Evolutionary conservation across 257 asterid species (phyloP), one percentile per base, ranked within the genome.

Genomic region (Jasminum sambac): DNA sequence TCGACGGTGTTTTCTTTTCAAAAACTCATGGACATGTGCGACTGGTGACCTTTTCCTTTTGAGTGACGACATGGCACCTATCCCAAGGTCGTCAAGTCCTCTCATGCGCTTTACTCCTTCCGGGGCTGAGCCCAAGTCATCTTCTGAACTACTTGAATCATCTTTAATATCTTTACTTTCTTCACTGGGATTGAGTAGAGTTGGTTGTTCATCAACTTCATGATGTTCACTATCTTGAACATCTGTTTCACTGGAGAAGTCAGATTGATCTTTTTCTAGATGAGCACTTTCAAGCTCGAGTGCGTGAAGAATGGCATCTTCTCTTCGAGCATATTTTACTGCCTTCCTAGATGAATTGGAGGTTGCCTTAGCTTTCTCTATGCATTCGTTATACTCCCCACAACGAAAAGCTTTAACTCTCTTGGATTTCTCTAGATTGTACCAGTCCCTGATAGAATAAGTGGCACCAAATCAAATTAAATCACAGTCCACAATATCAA

Each of bases 391-490:
- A 79, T 88, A 92, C 74, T 92, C 96, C 37, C 93, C 96, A 78
- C 97, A 90, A 5, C 96, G 96, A 73, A 92, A 92, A 69, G 95
- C 88, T 78, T 88, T 92, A 74, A 92, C 94, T 61, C 96, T 83
- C 79, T 81, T 92, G 25, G 98, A 87, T 76, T 84, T 92, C 81
- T 92, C 98, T 64, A 90, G 85, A 81, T 92, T 88, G 69, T 90
- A 88, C 98, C 98, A 92, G 76, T 90, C 98, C 91, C 98, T 92
- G 84, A 57, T 76, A 78, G 64, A 74, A 39, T 6, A 7, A 70
- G 66, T 8, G 24, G 17, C 72, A 71, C 24, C 6, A 71, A 62
- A 7, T 41, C 43, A 14, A 64, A 58, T 66, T 66, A 76, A 59
- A 58, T 21, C 10, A 36, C 30, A 25, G 10, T 36, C 24, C 38